These are phyloP conservation scores for Xylariaceae sp. DNA, from an alignment of 2,329 filamentous ascomycete species.

Conservation along the genomic window DNA sequence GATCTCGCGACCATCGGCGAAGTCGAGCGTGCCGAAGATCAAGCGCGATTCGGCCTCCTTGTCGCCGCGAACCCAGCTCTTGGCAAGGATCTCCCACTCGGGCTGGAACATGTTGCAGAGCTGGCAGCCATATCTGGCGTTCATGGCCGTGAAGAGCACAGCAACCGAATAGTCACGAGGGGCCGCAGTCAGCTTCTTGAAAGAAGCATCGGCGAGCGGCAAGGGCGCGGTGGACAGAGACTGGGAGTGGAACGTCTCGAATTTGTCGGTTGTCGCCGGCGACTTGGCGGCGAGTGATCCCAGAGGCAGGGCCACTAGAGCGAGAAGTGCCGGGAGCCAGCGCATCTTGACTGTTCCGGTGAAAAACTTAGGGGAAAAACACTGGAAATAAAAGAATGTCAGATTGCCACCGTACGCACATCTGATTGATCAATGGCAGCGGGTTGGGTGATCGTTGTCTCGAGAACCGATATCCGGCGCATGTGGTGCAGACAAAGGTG, in stretches of 20 bases:
- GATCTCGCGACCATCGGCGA: conserved; percentile 72
- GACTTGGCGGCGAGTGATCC: conserved; percentile 61
- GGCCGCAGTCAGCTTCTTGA: conserved; percentile 66
- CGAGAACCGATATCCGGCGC: conserved; percentile 1
- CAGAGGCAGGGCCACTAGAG: conserved; percentile 52
- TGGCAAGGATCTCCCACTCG: conserved; percentile 83
- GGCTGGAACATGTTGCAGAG: conserved; percentile 88
- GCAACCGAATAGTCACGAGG: conserved; percentile 81
- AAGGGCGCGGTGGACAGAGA: conserved; percentile 60
- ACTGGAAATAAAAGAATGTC: conserved; percentile 6
- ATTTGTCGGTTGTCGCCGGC: conserved; percentile 52
- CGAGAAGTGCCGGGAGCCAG: conserved; percentile 58
- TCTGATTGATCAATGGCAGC: conserved; percentile 8
- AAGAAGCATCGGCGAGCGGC: conserved; percentile 72
- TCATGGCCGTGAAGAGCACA: conserved; percentile 81
- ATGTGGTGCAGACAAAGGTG: conserved; percentile 16
- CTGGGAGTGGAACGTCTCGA: conserved; percentile 65
- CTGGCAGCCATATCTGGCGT: conserved; percentile 75
- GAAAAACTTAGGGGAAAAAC: conserved; percentile 5
- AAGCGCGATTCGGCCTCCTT: conserved; percentile 66
- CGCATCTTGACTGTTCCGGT: conserved; percentile 53
- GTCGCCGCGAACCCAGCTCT: conserved; percentile 83
- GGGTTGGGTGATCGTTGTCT: neutral
- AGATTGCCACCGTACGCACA: conserved; percentile 8
- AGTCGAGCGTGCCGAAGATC: conserved; percentile 82